Evolutionary conservation across 257 asterid genomes (phyloP).

Genomic region (Datura wrightii): DNA sequence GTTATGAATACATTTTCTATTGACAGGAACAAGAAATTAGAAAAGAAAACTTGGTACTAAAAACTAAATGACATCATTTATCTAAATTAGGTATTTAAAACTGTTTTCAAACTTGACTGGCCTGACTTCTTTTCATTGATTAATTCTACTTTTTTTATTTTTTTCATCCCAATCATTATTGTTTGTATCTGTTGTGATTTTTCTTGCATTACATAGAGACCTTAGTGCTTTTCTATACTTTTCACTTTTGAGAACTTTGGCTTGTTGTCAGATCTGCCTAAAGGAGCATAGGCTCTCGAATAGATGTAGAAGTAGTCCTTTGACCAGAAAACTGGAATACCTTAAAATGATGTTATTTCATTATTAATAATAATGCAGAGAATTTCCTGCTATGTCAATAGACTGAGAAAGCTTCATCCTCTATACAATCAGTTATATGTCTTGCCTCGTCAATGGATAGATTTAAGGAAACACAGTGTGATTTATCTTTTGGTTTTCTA

Average conservation of each 20-base stretch:
- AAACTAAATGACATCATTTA: neutral
- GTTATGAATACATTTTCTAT: neutral
- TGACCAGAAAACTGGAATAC: constrained; percentile 13
- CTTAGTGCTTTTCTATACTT: constrained; percentile 15
- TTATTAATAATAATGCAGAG: neutral
- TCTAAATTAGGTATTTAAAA: no score
- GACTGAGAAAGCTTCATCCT: neutral
- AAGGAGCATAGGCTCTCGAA: neutral
- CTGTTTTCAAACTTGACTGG: neutral
- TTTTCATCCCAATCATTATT: neutral
- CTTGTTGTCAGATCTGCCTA: constrained; percentile 13
- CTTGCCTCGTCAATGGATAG: neutral
- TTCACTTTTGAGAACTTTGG: neutral
- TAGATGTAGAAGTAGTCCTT: constrained; percentile 2
- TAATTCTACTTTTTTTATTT: no score
- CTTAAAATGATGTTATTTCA: constrained; percentile 1
- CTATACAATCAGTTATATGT: constrained; percentile 9
- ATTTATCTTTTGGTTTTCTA: neutral
- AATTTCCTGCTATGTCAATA: neutral
- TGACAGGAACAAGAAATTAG: neutral
- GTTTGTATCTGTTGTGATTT: neutral
- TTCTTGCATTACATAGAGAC: neutral
- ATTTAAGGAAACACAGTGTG: constrained; percentile 9
- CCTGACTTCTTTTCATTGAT: no score
- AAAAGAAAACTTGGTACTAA: neutral